These are phyloP conservation scores for Clohesyomyces aquaticus DNA, from an alignment of 495 filamentous ascomycete genomes.

Conservation along the genomic window DNA sequence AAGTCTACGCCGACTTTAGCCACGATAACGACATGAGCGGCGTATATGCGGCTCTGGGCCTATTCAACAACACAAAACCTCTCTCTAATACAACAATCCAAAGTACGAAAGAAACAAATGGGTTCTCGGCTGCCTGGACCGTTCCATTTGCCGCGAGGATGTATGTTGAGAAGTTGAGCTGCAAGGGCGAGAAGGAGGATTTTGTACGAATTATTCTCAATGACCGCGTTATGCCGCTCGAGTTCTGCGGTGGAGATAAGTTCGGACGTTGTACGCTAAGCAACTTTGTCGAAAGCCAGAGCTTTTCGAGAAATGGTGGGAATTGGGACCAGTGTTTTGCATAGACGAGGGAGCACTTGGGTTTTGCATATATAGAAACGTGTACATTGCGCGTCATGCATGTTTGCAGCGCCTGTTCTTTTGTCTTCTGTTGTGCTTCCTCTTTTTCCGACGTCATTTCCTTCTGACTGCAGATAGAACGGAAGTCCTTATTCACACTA, in stretches of 20 bases:
- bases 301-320: slow-evolving; percentile 70
- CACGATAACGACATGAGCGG: slow-evolving; percentile 84
- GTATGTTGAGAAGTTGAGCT: slow-evolving; percentile 85
- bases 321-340: slow-evolving; percentile 66
- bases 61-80: slow-evolving; percentile 65
- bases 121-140: slow-evolving; percentile 71
- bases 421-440: too few relatives aligned
- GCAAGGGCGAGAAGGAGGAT: slow-evolving; percentile 55
- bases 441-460: too few relatives aligned
- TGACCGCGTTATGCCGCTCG: slow-evolving; percentile 73
- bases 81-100: slow-evolving; percentile 56
- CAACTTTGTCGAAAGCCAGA: slow-evolving; percentile 70
- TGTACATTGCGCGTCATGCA: background rate
- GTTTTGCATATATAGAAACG: background rate
- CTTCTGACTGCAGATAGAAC: too few relatives aligned
- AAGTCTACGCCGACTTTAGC: slow-evolving; percentile 80
- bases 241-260: slow-evolving; percentile 67
- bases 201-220: slow-evolving; percentile 79
- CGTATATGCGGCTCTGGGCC: slow-evolving; percentile 71
- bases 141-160: slow-evolving; percentile 78
- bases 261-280: slow-evolving; percentile 67
- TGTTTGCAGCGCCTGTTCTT: too few relatives aligned
- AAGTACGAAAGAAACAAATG: slow-evolving; percentile 52
- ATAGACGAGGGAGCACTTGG: background rate
- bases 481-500: too few relatives aligned